These are phyloP conservation scores for Cordyceps farinosa DNA, from an alignment of 2,329 filamentous ascomycete species.

Conservation along the genomic window DNA sequence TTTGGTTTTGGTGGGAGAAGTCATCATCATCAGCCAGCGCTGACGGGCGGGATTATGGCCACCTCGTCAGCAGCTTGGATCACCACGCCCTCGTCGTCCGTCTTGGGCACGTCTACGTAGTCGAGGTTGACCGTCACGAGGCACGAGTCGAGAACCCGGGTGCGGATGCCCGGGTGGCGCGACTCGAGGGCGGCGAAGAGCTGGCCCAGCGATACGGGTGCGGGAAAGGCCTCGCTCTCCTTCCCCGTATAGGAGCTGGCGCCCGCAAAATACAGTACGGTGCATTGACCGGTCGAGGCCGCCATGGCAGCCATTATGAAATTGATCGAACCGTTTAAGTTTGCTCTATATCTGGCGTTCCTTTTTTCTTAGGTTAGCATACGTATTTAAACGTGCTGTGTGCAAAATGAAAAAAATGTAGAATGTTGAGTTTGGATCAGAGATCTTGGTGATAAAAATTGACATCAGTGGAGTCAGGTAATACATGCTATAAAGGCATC, in stretches of 20 bases:
- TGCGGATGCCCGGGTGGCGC: constrained; percentile 65
- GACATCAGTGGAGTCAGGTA: constrained; percentile 57
- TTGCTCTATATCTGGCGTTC: neutral
- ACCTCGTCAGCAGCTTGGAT: constrained; percentile 78
- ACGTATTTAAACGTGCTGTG: neutral
- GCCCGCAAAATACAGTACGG: constrained; percentile 76
- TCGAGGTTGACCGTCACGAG: constrained; percentile 77
- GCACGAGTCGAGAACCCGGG: constrained; percentile 66
- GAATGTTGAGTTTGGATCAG: constrained; percentile 45
- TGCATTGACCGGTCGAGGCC: constrained; percentile 64
- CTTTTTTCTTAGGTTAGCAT: constrained; percentile 24
- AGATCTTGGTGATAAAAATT: constrained; percentile 69
- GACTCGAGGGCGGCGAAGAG: constrained; percentile 67
- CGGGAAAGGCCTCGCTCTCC: constrained; percentile 60
- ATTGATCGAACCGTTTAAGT: neutral
- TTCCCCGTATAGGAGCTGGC: constrained; percentile 69
- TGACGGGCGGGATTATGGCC: constrained; percentile 83
- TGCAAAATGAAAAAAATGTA: constrained; percentile 10
- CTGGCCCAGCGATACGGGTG: constrained; percentile 59
- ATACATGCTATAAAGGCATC: constrained; percentile 58
- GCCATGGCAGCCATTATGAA: constrained; percentile 36
- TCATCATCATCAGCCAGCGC: constrained; percentile 60
- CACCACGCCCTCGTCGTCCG: constrained; percentile 40
- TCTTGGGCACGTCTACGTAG: constrained; percentile 67
- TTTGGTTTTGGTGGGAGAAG: no score